Conservation (phyloP, 805 yeast species). For the Naumovozyma baii region DNA sequence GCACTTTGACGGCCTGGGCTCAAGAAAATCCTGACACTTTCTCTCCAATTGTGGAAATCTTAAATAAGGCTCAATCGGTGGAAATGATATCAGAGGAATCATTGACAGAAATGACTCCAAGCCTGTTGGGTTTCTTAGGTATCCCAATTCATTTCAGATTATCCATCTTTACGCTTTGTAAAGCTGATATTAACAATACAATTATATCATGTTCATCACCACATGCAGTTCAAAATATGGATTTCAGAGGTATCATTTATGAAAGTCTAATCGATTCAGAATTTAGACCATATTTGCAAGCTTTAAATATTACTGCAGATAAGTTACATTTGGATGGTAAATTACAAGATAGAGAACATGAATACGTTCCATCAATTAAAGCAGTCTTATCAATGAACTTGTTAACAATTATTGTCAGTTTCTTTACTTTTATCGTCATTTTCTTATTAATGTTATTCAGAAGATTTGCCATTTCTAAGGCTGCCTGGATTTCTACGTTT, state of each 20-base stretch:
- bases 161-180: constrained; percentile 26
- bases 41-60: constrained; percentile 17
- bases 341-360: constrained; percentile 23
- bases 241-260: constrained; percentile 25
- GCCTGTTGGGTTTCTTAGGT: constrained; percentile 17
- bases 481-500: constrained; percentile 3
- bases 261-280: constrained; percentile 24
- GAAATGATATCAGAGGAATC: constrained; percentile 14
- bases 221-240: constrained; percentile 28
- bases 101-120: constrained; percentile 19
- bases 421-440: constrained; percentile 6
- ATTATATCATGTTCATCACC: constrained; percentile 19
- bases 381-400: constrained; percentile 24
- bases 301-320: constrained; percentile 19
- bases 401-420: constrained; percentile 18
- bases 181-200: constrained; percentile 15
- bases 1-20: constrained; percentile 21
- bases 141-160: constrained; percentile 23
- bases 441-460: neutral
- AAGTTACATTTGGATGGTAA: constrained; percentile 26
- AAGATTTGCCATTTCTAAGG: neutral
- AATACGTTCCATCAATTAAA: constrained; percentile 27
- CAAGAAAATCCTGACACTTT: constrained; percentile 18
- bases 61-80: constrained; percentile 11
- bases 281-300: constrained; percentile 25